Percentiles rank a stretch among this genome's conserved stretches.
phyloP scores from a whole-genome alignment of 2,329 filamentous ascomycete genomes.

The Stenocarpella maydis region DNA sequence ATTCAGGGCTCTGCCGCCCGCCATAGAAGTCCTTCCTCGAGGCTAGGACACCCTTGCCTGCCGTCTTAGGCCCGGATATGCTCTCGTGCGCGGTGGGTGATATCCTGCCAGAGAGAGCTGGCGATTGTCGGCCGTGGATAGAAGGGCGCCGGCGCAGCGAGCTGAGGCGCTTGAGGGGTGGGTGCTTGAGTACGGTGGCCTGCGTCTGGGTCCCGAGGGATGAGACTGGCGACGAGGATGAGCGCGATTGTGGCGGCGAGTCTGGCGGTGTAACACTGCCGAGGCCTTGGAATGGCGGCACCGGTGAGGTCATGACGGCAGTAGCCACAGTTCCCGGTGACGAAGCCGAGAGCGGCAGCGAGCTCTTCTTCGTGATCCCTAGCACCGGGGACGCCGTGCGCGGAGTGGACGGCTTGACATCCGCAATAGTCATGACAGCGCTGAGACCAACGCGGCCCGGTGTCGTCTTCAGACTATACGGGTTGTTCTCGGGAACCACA shows the following conservation, averaged over 20 bases:
- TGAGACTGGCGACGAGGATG: conserved; percentile 26
- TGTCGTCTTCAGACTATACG: not conserved
- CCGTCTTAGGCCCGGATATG: conserved; percentile 24
- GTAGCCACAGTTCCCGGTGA: conserved; percentile 23
- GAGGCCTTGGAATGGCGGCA: conserved; percentile 13
- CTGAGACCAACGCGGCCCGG: conserved; percentile 20
- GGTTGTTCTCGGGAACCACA: not conserved
- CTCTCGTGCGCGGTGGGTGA: conserved; percentile 14
- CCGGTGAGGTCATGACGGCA: conserved; percentile 20
- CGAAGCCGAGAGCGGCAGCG: conserved; percentile 12
- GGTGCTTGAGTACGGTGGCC: conserved; percentile 15
- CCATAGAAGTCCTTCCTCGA: conserved; percentile 29
- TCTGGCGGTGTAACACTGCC: conserved; percentile 32
- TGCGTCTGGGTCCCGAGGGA: conserved; percentile 15
- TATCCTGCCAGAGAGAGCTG: not conserved
- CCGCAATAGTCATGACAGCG: conserved; percentile 30
- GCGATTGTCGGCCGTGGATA: not conserved
- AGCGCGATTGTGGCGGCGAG: conserved; percentile 23
- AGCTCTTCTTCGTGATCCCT: conserved; percentile 15
- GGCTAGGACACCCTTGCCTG: conserved; percentile 27
- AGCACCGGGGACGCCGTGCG: not conserved
- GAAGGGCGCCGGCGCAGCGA: conserved; percentile 7
- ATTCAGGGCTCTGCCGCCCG: not conserved
- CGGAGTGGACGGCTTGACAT: conserved; percentile 28
- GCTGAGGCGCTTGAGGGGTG: conserved; percentile 21